Evolutionary conservation across 1,284 basidiomycete species (phyloP), one percentile per base, ranked within the genome.

Genomic region (Cutaneotrichosporon sp.): DNA sequence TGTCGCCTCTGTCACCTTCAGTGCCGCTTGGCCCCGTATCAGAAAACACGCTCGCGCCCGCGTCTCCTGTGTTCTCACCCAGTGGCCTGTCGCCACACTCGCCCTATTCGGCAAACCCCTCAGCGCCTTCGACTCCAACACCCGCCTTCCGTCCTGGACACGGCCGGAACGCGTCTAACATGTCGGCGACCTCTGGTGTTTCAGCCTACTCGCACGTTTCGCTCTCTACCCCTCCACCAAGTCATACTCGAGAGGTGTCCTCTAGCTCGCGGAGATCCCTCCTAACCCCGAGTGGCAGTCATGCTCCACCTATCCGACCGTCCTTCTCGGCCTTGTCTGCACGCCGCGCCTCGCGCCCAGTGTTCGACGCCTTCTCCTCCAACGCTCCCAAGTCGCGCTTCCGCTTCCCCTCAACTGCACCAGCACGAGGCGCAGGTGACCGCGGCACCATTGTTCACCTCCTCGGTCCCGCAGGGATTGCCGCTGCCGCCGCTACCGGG

Each of bases 391-490:
- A 9, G 29, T 14, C 29, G 55, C 39, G 25, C 25, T 38, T 38
- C 51, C 61, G 70, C 11, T 70, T 70, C 59, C 65, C 68, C 9
- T 68, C 66, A 60, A 16, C 60, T 62, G 5, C 55, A 46, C n/a
- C 54, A 51, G 44, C 55, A 46, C n/a, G 53, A 51, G 44, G 46
- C 44, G 57, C 60, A 26, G 57, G 54, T 2, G 58, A 56, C 16
- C 45, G 55, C 25, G 46, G 61, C 8, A 61, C 67, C 2, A 68
- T 71, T 26, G 57, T 72, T 3, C 69, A 71, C 52, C 57, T 71
- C 6, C 55, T 72, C 4, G 61, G 61, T 14, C 63, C 65, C 1
- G 60, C 70, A 1, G 58, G 46, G 16, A 55, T 66, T 10, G 46
- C 61, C 2, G 51, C 57, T 1, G 61, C 63, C 0, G 59, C 62